Base-by-base conservation (phyloP, 129 eudicot species). In the Escallonia herrerae region DNA sequence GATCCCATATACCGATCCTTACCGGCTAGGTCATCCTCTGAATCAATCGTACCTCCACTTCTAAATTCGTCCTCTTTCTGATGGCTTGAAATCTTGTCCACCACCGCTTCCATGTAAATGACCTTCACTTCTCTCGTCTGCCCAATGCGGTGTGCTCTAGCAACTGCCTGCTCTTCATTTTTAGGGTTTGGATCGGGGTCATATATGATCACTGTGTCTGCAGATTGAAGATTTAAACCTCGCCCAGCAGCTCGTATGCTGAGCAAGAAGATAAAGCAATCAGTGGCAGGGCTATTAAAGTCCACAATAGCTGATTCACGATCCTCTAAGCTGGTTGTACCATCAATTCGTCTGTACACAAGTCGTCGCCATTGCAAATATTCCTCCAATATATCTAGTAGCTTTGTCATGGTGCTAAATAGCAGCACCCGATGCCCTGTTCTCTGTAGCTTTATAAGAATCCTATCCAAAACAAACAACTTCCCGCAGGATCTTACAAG, bases 181-280 rank as follows among this genome's bases (percentile, higher is more conserved):
- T 93, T 86, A 1, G 99, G 99, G 77, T 93, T 93, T 12, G 96
- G 96, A 69, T 93, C 99, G 15, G 99, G 96, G 72, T 93, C 99
- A 59, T 93, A 93, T 22, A 93, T 93, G 75, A 93, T 76, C 7
- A 93, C 99, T 0, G 99, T 93, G 62, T 93, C 99, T 0, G 99
- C 99, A n/a, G 96, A 62, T 68, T 89, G 96, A 69, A 93, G 95
- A 84, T 93, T 93, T 54, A 93, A 54, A 57, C 99, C 99, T 15
- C 96, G 83, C 8, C 99, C 99, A 64, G 96, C 96, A 65, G 99
- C 96, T 22, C 99, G 95, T 58, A 89, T 93, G 67, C 96, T 89
- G 33, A 93, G 87, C 73, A 93, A 70, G 68, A 93, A 93, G 69
- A 93, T 89, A 75, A 93, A 93, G 80, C 95, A 89, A 75, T 89